Evolutionary conservation across 2,329 filamentous ascomycete genomes (phyloP).

Genomic region (Pyricularia sp.): DNA sequence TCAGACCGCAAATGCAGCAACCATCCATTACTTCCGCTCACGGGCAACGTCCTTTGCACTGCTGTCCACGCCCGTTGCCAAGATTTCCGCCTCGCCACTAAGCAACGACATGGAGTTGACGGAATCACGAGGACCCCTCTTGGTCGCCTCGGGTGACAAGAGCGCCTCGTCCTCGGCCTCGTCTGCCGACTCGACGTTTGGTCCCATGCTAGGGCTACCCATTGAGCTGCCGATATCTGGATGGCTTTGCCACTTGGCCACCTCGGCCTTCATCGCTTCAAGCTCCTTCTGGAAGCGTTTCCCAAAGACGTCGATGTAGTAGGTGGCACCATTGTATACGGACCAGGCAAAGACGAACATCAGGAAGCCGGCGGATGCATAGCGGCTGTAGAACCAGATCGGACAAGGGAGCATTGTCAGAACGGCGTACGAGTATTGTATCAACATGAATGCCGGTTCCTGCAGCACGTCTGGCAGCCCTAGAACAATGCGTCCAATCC

Average conservation of each 20-base stretch:
- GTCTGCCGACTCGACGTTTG: slow-evolving; percentile 14
- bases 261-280: slow-evolving; percentile 76
- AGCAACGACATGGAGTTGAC: slow-evolving; percentile 47
- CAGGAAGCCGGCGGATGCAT: slow-evolving; percentile 66
- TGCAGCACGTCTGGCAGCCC: slow-evolving; percentile 63
- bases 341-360: slow-evolving; percentile 82
- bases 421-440: slow-evolving; percentile 84
- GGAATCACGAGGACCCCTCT: slow-evolving; percentile 12
- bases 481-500: slow-evolving; percentile 77
- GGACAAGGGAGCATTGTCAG: slow-evolving; percentile 91
- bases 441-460: slow-evolving; percentile 86
- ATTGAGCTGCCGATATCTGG: slow-evolving; percentile 26
- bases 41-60: slow-evolving; percentile 32
- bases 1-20: neutral
- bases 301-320: slow-evolving; percentile 96
- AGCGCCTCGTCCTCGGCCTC: slow-evolving; percentile 10
- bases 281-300: slow-evolving; percentile 94
- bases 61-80: slow-evolving; percentile 16
- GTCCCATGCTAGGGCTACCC: slow-evolving; percentile 25
- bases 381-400: slow-evolving; percentile 83
- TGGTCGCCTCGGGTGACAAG: slow-evolving; percentile 7
- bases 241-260: slow-evolving; percentile 70
- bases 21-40: slow-evolving; percentile 22
- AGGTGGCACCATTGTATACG: slow-evolving; percentile 92
- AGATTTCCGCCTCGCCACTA: slow-evolving; percentile 26